Base-by-base conservation (phyloP, 148 eudicot genomes). In the Selenicereus undatus region DNA sequence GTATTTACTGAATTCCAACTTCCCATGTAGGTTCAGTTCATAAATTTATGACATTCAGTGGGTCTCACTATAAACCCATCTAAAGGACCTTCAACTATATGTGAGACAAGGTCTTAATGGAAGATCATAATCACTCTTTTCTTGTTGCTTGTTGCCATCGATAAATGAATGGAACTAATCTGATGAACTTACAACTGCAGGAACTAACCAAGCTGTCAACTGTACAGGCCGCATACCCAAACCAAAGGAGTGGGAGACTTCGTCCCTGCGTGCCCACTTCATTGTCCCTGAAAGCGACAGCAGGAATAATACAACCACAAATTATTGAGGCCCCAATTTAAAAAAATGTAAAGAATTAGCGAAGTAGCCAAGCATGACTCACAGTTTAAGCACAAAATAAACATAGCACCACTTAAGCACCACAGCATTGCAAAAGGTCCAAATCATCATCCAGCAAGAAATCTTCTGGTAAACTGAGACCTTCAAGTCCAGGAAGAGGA, bases 351-450 rank as follows among this genome's bases (percentile, higher is more conserved):
- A 30, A 43, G 58, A 74, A 69, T 74, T 24, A 69, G 18, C 13
- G 4, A 45, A 26, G 43, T 43, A 60, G 24, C 68, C 12, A 79
- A 65, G 66, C 72, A 56, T 8, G 11, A 86, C 83, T 80, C 71
- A 83, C 88, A 80, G 54, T 79, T 74, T 54, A 51, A 36, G 58
- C 39, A 26, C 10, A 74, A 79, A 60, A 26, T 72, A 36, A n/a
- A 81, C 68, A 51, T 70, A 22, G 39, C 66, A 54, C 68, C 43
- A 36, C n/a, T 69, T 92, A 92, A 22, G 97, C 87, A 21, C 91
- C 97, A 64, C 82, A 83, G 83, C 87, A 91, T 51, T 86, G 84
- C 79, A 93, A 84, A 64, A 86, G 71, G 76, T 89, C 94, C 43
- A 82, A 22, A 71, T 90, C 97, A 71, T 87, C 91, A 82, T 79